A percentile compares a stretch with the other conserved stretches of the same genome.
Conservation (phyloP, 2,329 filamentous ascomycete species). For the Nakataea oryzae region DNA sequence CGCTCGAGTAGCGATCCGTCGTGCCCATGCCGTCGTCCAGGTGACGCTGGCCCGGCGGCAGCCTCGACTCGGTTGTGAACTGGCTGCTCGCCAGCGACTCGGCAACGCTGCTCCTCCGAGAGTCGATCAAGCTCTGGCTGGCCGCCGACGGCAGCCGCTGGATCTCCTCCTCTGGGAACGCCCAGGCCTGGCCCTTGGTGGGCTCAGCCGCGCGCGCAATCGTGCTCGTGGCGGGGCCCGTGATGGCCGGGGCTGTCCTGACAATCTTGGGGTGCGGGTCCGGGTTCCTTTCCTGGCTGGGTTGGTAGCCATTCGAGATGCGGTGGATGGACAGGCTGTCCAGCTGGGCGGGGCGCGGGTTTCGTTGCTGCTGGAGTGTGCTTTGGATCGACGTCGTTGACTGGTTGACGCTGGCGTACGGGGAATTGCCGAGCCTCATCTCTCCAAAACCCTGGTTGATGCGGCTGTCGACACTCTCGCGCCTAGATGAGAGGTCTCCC, state of each 20-base stretch:
- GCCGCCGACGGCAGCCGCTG: constrained; percentile 36
- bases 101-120: constrained; percentile 64
- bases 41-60: constrained; percentile 62
- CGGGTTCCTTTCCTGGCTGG: constrained; percentile 46
- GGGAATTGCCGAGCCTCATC: constrained; percentile 58
- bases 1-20: constrained; percentile 38
- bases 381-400: constrained; percentile 67
- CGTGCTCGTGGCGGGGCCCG: constrained; percentile 53
- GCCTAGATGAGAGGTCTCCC: constrained; percentile 41
- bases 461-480: constrained; percentile 72
- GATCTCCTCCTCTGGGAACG: constrained; percentile 66
- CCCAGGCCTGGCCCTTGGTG: constrained; percentile 76
- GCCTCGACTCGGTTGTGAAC: constrained; percentile 61
- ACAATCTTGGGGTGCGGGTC: constrained; percentile 39
- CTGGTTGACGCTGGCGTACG: constrained; percentile 67
- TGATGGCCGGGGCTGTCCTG: constrained; percentile 66
- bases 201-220: constrained; percentile 66
- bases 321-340: constrained; percentile 45
- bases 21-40: constrained; percentile 47
- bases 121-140: constrained; percentile 44
- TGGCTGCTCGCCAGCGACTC: constrained; percentile 73
- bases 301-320: constrained; percentile 56
- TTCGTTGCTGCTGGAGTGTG: constrained; percentile 56
- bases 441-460: constrained; percentile 64
- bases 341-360: constrained; percentile 36